Base-by-base conservation (phyloP, 2,329 filamentous ascomycete genomes). In the Colletotrichum spinosum region DNA sequence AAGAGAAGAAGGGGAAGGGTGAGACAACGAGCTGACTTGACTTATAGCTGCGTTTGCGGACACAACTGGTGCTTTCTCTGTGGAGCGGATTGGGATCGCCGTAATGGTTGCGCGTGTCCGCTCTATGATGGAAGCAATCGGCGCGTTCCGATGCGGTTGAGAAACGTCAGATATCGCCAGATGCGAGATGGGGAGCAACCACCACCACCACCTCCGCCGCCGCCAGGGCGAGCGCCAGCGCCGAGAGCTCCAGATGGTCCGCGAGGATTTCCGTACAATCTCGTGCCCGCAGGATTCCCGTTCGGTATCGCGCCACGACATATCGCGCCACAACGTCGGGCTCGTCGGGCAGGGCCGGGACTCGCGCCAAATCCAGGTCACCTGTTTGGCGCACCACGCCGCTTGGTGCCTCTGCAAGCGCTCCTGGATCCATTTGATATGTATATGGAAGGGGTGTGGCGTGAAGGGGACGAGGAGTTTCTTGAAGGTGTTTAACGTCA, bases 21-120 rank as follows among this genome's bases (percentile, higher is more conserved):
- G n/a, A 15, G 10, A 13, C 25, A 25, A 25, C 25, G 25, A 13
- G 35, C 64, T 67, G n/a, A 64, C 34, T 2, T 12, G 6, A 6
- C 6, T 12, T 38, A n/a, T 35, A 69, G 68, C 7, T 69, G 67
- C 25, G 17, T 35, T 12, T 69, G 68, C 53, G 58, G 66, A 6
- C 48, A 58, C 12, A 11, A 69, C 6, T 69, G 60, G 53, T 69
- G 68, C 41, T 69, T 64, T 51, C 51, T 64, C 25, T 69, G 68
- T 41, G 67, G 68, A 38, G 39, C 33, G 4, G 9, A 5, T 1
- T 69, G 59, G 67, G 15, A 5, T 10, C 2, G 3, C 6, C 11
- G 4, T 7, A 39, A 9, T 12, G 44, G 56, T 8, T 66, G 63
- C n/a, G 3, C 25, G 2, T 66, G 63, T 42, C 45, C 41, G 5